Base-by-base conservation (phyloP, 2,329 filamentous ascomycete genomes). In the Amylocarpus encephaloides region DNA sequence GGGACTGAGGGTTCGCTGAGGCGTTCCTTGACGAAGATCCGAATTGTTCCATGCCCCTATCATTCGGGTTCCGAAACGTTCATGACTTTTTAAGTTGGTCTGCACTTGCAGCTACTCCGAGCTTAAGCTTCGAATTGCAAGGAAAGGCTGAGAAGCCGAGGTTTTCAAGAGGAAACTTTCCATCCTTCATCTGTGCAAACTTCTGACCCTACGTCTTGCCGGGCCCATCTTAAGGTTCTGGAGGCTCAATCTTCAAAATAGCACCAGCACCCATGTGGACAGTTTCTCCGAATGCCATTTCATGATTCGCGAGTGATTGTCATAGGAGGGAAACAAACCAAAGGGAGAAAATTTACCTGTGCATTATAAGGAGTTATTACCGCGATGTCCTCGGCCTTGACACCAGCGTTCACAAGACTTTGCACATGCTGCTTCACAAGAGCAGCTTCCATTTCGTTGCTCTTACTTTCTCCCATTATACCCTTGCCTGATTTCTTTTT, bases 341-440 rank as follows among this genome's bases (percentile, higher is more conserved):
- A 16, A 18, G n/a, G 32, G 36, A 10, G 38, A 11, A 29, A 1
- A 48, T 72, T 57, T 64, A 86, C 83, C 77, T 93, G 93, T 12
- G 88, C 93, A 70, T 96, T 97, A 71, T 98, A 98, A 35, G 93
- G 93, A 43, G 93, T 96, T 47, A 98, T 83, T 11, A 97, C 84
- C 1, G 92, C 93, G 61, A 98, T 91, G 63, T 96, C 89, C 61
- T 88, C 83, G 3, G 88, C 73, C 59, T 76, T 82, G 29, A 98
- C 79, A 0, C 93, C 93, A 1, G 89, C 85, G 19, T 79, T 74
- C n/a, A 95, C 78, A 36, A 98, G 73, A 55, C 78, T 79, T 49
- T 75, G 71, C 36, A 96, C 87, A 65, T 98, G 92, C 63, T 81
- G 74, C 53, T 77, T 80, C 6, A 95, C 91, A 47, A 97, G 73